phyloP scores from a whole-genome alignment of 2,329 filamentous ascomycete species.

The Ophiosphaerella narmari region DNA sequence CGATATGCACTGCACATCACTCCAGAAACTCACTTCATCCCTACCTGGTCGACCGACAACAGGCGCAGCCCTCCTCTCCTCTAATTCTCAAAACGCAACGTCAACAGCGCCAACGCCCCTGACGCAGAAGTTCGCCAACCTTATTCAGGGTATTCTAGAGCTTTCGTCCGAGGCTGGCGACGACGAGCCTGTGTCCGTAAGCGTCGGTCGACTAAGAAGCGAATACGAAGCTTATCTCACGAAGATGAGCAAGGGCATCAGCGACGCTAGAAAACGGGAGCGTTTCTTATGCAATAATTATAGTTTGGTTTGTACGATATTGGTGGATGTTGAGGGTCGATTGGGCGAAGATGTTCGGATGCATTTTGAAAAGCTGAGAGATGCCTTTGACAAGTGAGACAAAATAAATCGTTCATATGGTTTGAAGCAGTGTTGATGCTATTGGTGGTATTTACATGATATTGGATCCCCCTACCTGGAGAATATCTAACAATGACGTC shows the following conservation, averaged over 20 bases:
- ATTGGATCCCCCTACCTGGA: no score
- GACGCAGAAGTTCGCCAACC: conserved; percentile 93
- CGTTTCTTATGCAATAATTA: conserved; percentile 96
- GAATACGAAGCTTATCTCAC: conserved; percentile 85
- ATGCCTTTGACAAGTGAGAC: conserved; percentile 39
- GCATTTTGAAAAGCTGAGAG: conserved; percentile 69
- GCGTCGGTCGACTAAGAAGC: conserved; percentile 72
- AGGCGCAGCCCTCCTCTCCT: conserved; percentile 39
- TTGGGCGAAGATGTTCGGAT: conserved; percentile 74
- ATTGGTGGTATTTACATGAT: not conserved
- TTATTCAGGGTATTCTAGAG: conserved; percentile 80
- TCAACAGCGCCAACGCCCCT: conserved; percentile 87
- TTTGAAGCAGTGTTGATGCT: no score
- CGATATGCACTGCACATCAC: conserved; percentile 87
- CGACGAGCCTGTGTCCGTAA: conserved; percentile 87
- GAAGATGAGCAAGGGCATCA: conserved; percentile 75
- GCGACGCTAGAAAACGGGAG: conserved; percentile 78
- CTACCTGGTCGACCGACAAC: conserved; percentile 44
- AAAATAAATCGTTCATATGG: no score
- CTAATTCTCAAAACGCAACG: conserved; percentile 53
- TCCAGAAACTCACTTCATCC: conserved; percentile 63
- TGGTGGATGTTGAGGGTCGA: conserved; percentile 72
- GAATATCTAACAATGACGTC: no score
- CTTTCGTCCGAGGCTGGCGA: conserved; percentile 91
- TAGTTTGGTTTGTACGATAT: conserved; percentile 89